Evolutionary conservation across 1,284 basidiomycete species (phyloP).

Genomic region (Cryptococcus sp.): DNA sequence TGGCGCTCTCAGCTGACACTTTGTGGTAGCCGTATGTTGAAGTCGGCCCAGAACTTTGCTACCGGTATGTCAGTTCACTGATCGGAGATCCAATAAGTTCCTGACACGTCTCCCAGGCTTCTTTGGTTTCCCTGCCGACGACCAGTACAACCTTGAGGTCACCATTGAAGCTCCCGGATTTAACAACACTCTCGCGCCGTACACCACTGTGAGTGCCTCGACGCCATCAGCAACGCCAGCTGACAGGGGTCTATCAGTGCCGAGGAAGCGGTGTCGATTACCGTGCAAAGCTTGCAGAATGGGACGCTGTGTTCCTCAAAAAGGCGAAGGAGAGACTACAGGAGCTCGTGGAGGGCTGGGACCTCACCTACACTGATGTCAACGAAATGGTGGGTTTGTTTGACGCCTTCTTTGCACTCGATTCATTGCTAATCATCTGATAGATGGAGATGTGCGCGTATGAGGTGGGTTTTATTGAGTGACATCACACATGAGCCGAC

Average conservation of each 20-base stretch:
- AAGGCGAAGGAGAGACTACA: slow-evolving; percentile 64
- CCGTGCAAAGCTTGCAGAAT: slow-evolving; percentile 49
- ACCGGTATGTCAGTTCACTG: slow-evolving; percentile 30
- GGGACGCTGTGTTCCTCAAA: slow-evolving; percentile 68
- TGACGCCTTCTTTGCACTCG: background rate
- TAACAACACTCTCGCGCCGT: slow-evolving; percentile 54
- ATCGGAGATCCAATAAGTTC: background rate
- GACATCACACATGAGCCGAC: background rate
- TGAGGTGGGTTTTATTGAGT: slow-evolving; percentile 50
- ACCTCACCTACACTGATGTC: slow-evolving; percentile 67
- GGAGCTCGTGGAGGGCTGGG: slow-evolving; percentile 60
- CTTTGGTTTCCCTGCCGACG: slow-evolving; percentile 50
- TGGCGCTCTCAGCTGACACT: background rate
- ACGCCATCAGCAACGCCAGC: background rate
- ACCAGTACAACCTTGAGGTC: slow-evolving; percentile 50
- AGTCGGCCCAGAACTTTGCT: slow-evolving; percentile 52
- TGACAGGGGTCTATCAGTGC: slow-evolving; percentile 6
- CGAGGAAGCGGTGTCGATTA: slow-evolving; percentile 7
- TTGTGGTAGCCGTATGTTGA: slow-evolving; percentile 49
- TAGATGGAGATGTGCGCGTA: slow-evolving; percentile 57
- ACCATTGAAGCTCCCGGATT: slow-evolving; percentile 51
- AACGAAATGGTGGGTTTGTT: slow-evolving; percentile 51
- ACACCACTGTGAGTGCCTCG: slow-evolving; percentile 41
- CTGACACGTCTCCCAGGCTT: slow-evolving; percentile 33
- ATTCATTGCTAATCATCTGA: slow-evolving; percentile 54